Base-by-base conservation (phyloP, 352 stramenopile species). In the Sclerospora graminicola region DNA sequence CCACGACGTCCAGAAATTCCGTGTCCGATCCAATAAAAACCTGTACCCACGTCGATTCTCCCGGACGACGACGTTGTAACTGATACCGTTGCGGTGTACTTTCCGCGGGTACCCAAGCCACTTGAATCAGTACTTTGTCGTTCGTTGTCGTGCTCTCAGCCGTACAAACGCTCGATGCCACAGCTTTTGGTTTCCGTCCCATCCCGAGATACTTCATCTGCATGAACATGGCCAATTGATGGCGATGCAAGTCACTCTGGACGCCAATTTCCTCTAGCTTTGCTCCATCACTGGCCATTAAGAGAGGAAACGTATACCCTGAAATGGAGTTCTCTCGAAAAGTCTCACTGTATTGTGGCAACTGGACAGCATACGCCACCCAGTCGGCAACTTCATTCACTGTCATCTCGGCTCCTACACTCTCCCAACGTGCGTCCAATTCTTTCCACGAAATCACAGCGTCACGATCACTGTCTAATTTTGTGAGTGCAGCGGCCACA, bases 361-460 rank as follows among this genome's bases (percentile, higher is more conserved):
- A 39, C 35, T 92, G 80, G 10, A 89, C 80, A 8, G 75, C 68
- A 51, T 79, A 89, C 9, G 73, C 57, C 18, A 92, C 66, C 80
- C 80, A 92, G 46, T 92, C 80, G 0, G 73, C 70, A 38, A 92
- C 80, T 35, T 92, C 80, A 15, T 54, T 60, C 9, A 92, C 80
- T 0, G 77, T 92, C 80, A 92, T 92, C 45, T 92, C 80, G n/a
- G 80, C 70, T 0, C 80, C 80, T 2, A 92, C 68, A 8, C 54
- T 37, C 30, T 89, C 80, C 77, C 77, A 92, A 4, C 77, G 77
- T 35, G 82, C 73, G 41, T 92, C 80, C 37, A 92, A 63, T 56
- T 92, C 80, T 41, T 84, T 67, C 33, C 78, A 67, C 36, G 80
- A 92, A 20, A 92, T 88, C 29, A 88, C 51, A 15, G 77, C 82